A percentile compares a stretch with the other conserved stretches of the same genome.
Conservation (phyloP, 805 yeast species). For the Metschnikowia gelsemii region DNA sequence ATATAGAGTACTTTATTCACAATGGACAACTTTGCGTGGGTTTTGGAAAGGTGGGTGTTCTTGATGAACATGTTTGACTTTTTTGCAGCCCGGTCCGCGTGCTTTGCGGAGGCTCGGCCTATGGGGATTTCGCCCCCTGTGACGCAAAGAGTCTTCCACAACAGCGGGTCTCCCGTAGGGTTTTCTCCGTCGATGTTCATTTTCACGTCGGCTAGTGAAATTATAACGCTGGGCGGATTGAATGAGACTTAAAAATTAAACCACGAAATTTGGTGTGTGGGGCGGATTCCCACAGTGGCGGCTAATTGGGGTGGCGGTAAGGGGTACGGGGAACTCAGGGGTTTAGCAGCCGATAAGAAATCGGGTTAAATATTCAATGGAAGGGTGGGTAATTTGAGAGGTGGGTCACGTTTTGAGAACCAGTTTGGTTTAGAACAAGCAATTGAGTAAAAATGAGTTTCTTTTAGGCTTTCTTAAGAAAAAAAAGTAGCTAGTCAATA, state of each 20-base stretch:
- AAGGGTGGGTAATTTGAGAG: background rate
- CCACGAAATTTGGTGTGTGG: background rate
- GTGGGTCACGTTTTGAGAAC: no score
- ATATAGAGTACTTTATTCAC: constrained; percentile 23
- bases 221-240: no score
- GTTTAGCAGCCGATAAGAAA: background rate
- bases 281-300: constrained; percentile 2
- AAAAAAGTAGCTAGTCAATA: background rate
- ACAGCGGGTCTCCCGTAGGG: constrained; percentile 8
- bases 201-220: no score
- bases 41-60: constrained; percentile 38
- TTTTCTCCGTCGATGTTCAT: background rate
- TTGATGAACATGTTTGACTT: constrained; percentile 33
- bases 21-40: constrained; percentile 32
- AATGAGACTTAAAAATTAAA: background rate
- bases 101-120: constrained; percentile 35
- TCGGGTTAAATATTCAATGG: no score
- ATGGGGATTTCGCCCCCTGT: constrained; percentile 10
- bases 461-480: background rate
- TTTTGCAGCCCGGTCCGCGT: constrained; percentile 25
- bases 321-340: background rate
- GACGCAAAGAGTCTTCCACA: constrained; percentile 11
- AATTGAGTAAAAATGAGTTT: background rate
- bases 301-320: constrained; percentile 1
- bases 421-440: no score